Evolutionary conservation across 2,329 filamentous ascomycete genomes (phyloP), one percentile per base, ranked within the genome.

Genomic region (Ophiostoma angusticollis): DNA sequence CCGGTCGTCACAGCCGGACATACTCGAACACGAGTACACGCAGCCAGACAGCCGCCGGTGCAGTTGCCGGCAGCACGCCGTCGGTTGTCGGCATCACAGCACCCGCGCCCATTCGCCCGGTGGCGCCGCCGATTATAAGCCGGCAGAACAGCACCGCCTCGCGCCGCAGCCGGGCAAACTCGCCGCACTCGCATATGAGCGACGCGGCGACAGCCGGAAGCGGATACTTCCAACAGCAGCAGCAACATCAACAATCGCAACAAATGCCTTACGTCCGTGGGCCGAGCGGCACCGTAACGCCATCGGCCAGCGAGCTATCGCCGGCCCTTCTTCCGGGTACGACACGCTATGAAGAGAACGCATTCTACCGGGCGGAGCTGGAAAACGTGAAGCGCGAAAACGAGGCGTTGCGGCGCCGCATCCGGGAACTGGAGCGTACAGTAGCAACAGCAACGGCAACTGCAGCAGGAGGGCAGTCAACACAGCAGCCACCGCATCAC

Each of bases 301-400:
- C 61, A 5, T 37, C 35, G 1, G 37, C 35, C 14, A 50, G 54
- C 35, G 59, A 63, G 49, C 54, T 69, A 18, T 74, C 70, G 9
- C 71, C 72, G 0, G 64, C 67, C 3, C 55, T 75, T 19, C 58
- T 79, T 47, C 66, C 69, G 3, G 72, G 66, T 3, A 78, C 74
- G 0, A 55, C 64, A 9, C 66, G 75, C 11, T 78, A 76, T 52
- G 76, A 80, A 47, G 76, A 80, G 54, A 72, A 72, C 1, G 69
- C 68, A 0, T 68, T 67, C 43, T 74, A 73, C 49, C 63, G 74
- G 5, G 62, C 66, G 27, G 76, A 80, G 51, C 59, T 80, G 0
- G 76, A 80, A 18, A 58, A 50, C 5, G 70, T 72, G 28, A 79
- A 77, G 58, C 63, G 66, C 33, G 77, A 81, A 56, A 80, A 81